These are phyloP conservation scores for Candida khao-thaluensis DNA, from an alignment of 805 yeast species.

Conservation along the genomic window DNA sequence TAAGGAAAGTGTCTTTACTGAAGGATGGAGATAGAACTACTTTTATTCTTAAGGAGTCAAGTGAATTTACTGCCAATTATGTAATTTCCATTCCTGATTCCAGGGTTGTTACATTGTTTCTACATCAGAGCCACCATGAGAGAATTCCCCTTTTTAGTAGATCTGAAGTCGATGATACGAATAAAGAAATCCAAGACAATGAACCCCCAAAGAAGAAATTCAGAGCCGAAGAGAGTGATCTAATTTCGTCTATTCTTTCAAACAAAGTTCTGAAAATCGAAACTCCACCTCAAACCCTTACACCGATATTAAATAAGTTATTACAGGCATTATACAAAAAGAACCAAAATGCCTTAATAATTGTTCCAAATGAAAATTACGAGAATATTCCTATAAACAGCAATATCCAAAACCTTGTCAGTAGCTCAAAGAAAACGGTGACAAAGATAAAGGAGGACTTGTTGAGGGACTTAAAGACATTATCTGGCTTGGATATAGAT, in stretches of 20 bases:
- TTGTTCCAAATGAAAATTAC: conserved; percentile 11
- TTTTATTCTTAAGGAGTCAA: not conserved
- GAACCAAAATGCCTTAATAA: conserved; percentile 7
- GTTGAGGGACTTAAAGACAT: not conserved
- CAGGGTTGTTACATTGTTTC: not conserved
- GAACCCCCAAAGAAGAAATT: not conserved
- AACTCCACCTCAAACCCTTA: conserved; percentile 1
- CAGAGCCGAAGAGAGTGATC: not conserved
- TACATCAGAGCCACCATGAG: not conserved
- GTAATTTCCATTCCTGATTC: conserved; percentile 4
- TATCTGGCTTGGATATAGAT: not conserved
- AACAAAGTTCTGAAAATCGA: not conserved
- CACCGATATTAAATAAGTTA: not conserved
- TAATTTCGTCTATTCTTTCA: not conserved
- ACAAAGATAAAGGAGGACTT: not conserved
- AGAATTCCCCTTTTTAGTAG: not conserved
- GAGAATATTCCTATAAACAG: conserved; percentile 1
- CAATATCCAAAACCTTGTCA: not conserved
- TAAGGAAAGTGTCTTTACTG: not conserved
- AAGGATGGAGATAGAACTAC: not conserved
- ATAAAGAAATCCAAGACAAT: not conserved
- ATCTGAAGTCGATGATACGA: not conserved
- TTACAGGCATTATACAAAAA: conserved; percentile 3
- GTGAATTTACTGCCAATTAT: conserved; percentile 6
- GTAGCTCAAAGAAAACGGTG: not conserved